Evolutionary conservation across 306 rosid species (phyloP), one percentile per base, ranked within the genome.

Genomic region (Cyclanthera cordifolia): DNA sequence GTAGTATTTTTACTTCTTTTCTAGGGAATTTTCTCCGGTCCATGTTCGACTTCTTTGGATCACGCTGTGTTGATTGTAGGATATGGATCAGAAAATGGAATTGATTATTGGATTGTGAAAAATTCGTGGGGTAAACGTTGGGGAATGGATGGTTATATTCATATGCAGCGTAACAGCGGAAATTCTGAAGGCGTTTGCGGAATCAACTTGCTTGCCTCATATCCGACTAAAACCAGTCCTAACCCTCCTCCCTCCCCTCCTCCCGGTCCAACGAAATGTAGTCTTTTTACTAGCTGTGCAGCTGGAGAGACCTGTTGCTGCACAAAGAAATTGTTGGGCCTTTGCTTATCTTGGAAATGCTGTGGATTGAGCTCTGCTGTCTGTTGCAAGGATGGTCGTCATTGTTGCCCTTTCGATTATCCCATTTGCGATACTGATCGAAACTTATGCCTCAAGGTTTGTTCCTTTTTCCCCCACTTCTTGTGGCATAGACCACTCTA

Each of bases 11-110:
- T 67, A 15, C 48, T 77, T 76, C 74, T 64, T 67, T 65, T 39
- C 39, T 64, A 92, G 98, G 98, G 98, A 58, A 83, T 92, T 70
- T 92, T 92, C 76, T 74, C 68, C 0, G 98, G 98, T 7, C 96
- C 95, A 4, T 92, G 96, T 80, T 87, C 98, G 53, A 82, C 86
- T 72, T 63, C 84, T 70, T 70, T 92, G 81, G 89, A 92, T 77
- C 98, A 92, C 60, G 96, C 96, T 3, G 96, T 92, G 74, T 78
- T 92, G 83, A 85, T 92, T 32, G 93, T 92, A 54, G 98, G 98
- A 64, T 89, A 89, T 75, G 91, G 88, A 63, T 85, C 96, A 21
- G 80, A 85, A 73, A 82, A 87, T 68, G 98, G 98, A 65, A 75
- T 72, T 63, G 93, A 92, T 70, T 89, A 87, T 72, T 92, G 98